Conservation (phyloP, 257 asterid species). For the Lycium barbarum region DNA sequence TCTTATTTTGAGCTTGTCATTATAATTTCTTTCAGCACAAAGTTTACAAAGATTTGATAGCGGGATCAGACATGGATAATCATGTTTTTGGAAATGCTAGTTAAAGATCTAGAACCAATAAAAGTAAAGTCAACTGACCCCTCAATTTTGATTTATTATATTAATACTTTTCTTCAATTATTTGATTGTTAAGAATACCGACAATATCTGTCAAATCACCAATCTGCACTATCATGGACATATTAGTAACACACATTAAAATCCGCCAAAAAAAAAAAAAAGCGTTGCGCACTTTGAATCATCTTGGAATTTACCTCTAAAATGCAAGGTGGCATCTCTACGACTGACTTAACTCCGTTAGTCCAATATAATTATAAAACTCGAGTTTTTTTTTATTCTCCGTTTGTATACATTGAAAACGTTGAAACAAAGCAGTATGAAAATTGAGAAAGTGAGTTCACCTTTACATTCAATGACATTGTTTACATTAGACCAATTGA, state of each 20-base stretch:
- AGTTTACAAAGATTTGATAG: background rate
- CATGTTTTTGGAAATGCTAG: background rate
- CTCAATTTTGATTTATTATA: background rate
- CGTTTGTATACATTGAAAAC: background rate
- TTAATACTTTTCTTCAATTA: background rate
- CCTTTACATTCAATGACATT: background rate
- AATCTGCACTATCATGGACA: background rate
- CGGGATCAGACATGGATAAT: background rate
- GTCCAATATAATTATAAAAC: background rate
- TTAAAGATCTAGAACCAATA: too few species aligned
- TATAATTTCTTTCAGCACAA: background rate
- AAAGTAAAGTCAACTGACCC: too few species aligned
- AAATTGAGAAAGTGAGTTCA: background rate
- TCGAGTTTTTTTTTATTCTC: background rate
- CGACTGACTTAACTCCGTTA: too few species aligned
- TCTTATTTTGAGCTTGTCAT: background rate
- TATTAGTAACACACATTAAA: too few species aligned
- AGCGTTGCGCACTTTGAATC: too few species aligned
- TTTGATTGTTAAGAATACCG: background rate
- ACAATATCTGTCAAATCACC: background rate
- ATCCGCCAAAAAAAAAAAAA: too few species aligned
- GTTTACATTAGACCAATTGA: background rate
- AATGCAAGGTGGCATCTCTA: too few species aligned
- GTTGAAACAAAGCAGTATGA: background rate
- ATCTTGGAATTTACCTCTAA: too few species aligned